Evolutionary conservation across 768 basidiomycete species (phyloP), one percentile per base, ranked within the genome.

Genomic region (Boletus reticulatus): DNA sequence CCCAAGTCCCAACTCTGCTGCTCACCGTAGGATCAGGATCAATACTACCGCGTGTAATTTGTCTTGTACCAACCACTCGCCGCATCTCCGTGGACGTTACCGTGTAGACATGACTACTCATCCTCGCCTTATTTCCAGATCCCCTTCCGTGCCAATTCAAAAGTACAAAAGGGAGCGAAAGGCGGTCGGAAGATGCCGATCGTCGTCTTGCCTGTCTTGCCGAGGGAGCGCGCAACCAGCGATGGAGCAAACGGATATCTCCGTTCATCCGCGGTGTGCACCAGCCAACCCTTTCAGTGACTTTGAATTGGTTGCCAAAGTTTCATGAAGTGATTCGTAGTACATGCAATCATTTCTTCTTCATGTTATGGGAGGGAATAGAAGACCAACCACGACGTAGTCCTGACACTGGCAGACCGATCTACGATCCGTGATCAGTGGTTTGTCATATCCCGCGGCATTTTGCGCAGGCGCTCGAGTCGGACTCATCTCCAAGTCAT

Each of bases 11-110:
- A 48, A 17, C 24, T 29, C 34, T 31, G 36, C 45, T 44, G 12
- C 52, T 20, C 42, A 49, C 55, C 44, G 22, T 56, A 57, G 59
- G 58, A 59, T 63, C 53, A 57, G 62, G 57, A 60, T 67, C 63
- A 52, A 37, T 52, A n/a, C 43, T 41, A 38, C 45, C 24, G 48
- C 53, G 37, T 54, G 50, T 56, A 44, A 51, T 49, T 41, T 27
- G 44, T 9, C 29, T 29, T 42, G 38, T 44, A 46, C 48, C 31
- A 42, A 53, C 52, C 52, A 29, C 29, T 49, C 56, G 36, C 43
- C 55, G 20, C 50, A 64, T 56, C 55, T 66, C 56, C 57, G 52
- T 51, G 44, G 45, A 50, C 45, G 19, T 55, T 55, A 52, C 52
- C 48, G n/a, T 22, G 55, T 48, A 67, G 34, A 68, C 42, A 19